Evolutionary conservation across 1,284 basidiomycete genomes (phyloP), one percentile per base, ranked within the genome.

Genomic region (Irpex lacteus): DNA sequence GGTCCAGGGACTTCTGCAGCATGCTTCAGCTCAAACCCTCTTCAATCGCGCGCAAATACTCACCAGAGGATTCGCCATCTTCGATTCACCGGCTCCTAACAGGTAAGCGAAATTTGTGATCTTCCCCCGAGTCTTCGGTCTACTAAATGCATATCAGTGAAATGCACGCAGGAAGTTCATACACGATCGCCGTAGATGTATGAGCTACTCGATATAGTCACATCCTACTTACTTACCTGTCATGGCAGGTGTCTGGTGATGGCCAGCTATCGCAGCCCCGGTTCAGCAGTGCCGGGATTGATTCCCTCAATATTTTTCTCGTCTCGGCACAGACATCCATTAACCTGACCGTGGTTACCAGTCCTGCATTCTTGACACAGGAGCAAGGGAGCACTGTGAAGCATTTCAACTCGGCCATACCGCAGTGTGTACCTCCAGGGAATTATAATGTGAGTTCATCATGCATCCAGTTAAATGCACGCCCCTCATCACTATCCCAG

Each of bases 321-420:
- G 77, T 83, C 8, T 85, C 83, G 1, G 70, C 77, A 0, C 67
- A 78, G 61, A 75, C 74, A 13, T 71, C 74, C 19, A 59, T 76
- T 13, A 85, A 87, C 67, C 59, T 82, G 11, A 85, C 84, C 2
- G 77, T 87, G 11, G 77, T 81, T 5, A 67, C 70, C 44, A 80
- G 79, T 3, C 68, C 81, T n/a, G 69, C 64, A 6, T 68, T 85
- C 11, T 71, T 84, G 5, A 72, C 70, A 3, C 73, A 77, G 59
- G 81, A 84, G 67, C 70, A 69, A 13, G 80, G 80, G 11, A 79
- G 76, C 62, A 82, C 80, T 15, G 84, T 86, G 60, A 81, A 82
- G 65, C 82, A 84, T 69, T 69, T 83, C 7, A 75, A 81, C 63
- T 84, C 75, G 71, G 66, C 67, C 3, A 73, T 86, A 21, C 80